Percentiles rank a stretch among this genome's conserved stretches.
phyloP scores from a whole-genome alignment of 1,139 yeast genomes.

The Saccharomycopsis phalli region DNA sequence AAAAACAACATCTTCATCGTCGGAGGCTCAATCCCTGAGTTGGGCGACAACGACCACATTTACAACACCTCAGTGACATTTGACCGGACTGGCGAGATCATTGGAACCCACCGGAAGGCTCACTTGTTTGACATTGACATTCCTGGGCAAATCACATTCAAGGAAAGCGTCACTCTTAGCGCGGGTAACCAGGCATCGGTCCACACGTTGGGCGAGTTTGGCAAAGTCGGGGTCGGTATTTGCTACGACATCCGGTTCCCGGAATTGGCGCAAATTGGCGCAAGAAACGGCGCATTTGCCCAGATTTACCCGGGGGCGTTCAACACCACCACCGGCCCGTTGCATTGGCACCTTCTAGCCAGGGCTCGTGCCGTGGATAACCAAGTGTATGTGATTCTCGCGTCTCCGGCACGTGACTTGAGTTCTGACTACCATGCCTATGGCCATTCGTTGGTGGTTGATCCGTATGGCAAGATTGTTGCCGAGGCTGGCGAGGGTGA shows the following conservation, averaged over 20 bases:
- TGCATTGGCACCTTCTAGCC: constrained; percentile 87
- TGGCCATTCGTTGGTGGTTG: constrained; percentile 84
- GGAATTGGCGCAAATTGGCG: constrained; percentile 74
- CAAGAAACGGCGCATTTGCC: constrained; percentile 69
- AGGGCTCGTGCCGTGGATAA: constrained; percentile 86
- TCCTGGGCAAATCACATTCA: constrained; percentile 79
- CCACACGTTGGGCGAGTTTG: constrained; percentile 57
- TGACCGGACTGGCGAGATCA: constrained; percentile 56
- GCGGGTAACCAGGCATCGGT: constrained; percentile 80
- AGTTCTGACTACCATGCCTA: constrained; percentile 75
- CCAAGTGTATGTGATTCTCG: constrained; percentile 67
- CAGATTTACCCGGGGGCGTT: constrained; percentile 95
- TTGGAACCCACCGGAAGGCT: constrained; percentile 81
- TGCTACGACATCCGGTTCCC: constrained; percentile 93
- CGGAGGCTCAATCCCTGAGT: constrained; percentile 91
- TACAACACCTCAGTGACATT: constrained; percentile 82
- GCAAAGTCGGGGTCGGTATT: constrained; percentile 80
- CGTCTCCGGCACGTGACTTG: constrained; percentile 83
- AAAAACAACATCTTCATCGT: constrained; percentile 53
- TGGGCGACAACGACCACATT: constrained; percentile 45
- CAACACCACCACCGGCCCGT: constrained; percentile 91
- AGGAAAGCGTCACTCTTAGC: constrained; percentile 66
- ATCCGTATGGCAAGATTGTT: constrained; percentile 73
- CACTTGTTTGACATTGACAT: constrained; percentile 89
- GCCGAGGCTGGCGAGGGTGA: constrained; percentile 84